Evolutionary conservation across 805 yeast genomes (phyloP), one percentile per base, ranked within the genome.

Genomic region (Starmerella vaccinii): DNA sequence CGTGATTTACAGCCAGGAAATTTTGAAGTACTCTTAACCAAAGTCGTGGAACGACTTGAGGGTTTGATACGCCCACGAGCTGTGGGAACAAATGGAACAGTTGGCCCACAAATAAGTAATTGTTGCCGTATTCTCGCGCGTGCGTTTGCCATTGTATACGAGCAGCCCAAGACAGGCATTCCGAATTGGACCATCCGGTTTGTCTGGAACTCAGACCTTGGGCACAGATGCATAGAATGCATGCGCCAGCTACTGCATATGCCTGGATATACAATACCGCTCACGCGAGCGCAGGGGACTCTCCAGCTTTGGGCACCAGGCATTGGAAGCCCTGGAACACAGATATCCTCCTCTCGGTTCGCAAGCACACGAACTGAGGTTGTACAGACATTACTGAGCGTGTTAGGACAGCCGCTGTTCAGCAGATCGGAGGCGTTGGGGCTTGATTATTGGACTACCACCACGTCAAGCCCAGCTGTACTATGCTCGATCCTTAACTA

Each of bases 221-320:
- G 57, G 19, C n/a, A n/a, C 6, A 61, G 60, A 26, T 52, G 78
- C 32, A 53, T 77, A 3, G 65, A 63, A 6, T 51, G 67, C 0
- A 57, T 74, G 2, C 67, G 77, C 2, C 68, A 69, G 21, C 63
- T 82, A n/a, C 63, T 82, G 39, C 81, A 81, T 61, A 70, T 71
- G 34, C 69, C 72, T 10, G 77, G 77, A 1, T 82, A 82, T 60
- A 78, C 89, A 0, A 63, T 78, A 8, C 63, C 71, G 4, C 51
- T 50, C 4, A 46, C 51, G 21, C 32, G 43, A 10, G 21, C 51
- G 12, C 23, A 35, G 7, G 37, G 39, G 13, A 41, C 23, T 4
- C 13, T 18, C 7, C 47, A 37, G 33, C 70, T 82, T 1, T 88
- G 96, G 95, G 94, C 84, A 58, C 78, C 83, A 3, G 96, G 95